A percentile compares a stretch with the other conserved stretches of the same genome.
Evolutionary conservation across 495 filamentous ascomycete species (phyloP).

Genomic region (Hypoxylon perforatum): DNA sequence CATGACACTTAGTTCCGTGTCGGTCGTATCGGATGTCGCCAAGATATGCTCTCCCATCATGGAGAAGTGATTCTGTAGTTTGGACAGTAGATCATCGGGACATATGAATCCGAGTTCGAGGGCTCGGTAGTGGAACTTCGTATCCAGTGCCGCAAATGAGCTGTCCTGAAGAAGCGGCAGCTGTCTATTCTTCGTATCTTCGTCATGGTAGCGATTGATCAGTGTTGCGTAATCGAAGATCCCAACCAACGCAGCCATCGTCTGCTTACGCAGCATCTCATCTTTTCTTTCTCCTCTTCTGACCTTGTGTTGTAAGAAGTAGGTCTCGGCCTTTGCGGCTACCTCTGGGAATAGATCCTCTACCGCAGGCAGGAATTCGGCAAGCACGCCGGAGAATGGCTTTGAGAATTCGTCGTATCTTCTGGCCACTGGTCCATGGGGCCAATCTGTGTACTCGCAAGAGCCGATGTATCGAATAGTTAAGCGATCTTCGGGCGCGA

Average conservation of each 20-base stretch:
- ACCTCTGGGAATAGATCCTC: not conserved
- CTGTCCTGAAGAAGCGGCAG: not conserved
- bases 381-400: constrained; percentile 11
- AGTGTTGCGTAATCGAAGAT: not conserved
- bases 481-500: not conserved
- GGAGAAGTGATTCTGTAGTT: not conserved
- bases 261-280: not conserved
- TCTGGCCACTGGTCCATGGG: not conserved
- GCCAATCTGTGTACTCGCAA: not conserved
- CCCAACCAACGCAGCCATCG: not conserved
- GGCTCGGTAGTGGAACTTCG: not conserved
- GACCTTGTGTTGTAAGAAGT: not conserved
- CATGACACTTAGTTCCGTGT: not conserved
- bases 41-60: not conserved
- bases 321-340: not conserved
- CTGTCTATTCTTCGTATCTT: not conserved
- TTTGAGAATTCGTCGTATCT: constrained; percentile 5
- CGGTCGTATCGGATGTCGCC: no score
- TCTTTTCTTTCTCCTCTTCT: not conserved
- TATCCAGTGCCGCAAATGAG: not conserved
- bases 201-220: not conserved
- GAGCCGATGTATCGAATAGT: constrained; percentile 21
- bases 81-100: not conserved
- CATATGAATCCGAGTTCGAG: not conserved
- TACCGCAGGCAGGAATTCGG: constrained; percentile 14